Base-by-base conservation (phyloP, 1,139 yeast species). In the Taphrina sp. region DNA sequence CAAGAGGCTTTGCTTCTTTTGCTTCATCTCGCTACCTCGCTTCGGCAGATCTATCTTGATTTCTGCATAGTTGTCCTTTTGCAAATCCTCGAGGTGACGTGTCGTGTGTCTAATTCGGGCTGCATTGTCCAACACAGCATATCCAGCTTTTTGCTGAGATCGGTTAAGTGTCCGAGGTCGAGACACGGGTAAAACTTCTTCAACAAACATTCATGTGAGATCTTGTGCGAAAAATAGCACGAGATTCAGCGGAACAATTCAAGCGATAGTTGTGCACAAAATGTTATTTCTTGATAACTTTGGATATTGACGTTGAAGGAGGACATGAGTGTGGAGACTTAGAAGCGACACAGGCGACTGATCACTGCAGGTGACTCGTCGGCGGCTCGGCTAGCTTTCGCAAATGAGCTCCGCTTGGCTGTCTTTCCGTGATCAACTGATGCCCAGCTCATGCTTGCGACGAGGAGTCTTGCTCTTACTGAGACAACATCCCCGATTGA, bases 31-130 rank as follows among this genome's bases (percentile, higher is more conserved):
- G 7, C 4, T 20, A 17, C 19, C 58, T n/a, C n/a, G n/a, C 34
- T 65, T 67, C 2, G 76, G 76, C 3, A 70, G 62, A 17, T 74
- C 77, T 26, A 74, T 65, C 54, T 69, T 69, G 16, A 65, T 67
- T 8, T 62, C 61, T 45, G 67, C 67, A 61, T 68, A 71, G 61
- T 74, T 74, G 57, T 74, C 77, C 38, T 69, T 62, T 41, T 71
- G 73, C 22, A 74, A 64, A 46, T 74, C 77, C 17, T 65, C 69
- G 16, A 74, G 59, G 14, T 75, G 66, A 17, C 71, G 60, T 22
- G 56, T 59, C 10, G 66, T 51, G 10, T 70, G 70, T 28, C 69
- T 63, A 12, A 58, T 57, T 44, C 66, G 61, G 1, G 69, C 61
- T 5, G 70, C 64, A 1, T 66, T 60, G 36, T 66, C 68, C 2